Base-by-base conservation (phyloP, 306 rosid genomes). In the Medicago truncatula region DNA sequence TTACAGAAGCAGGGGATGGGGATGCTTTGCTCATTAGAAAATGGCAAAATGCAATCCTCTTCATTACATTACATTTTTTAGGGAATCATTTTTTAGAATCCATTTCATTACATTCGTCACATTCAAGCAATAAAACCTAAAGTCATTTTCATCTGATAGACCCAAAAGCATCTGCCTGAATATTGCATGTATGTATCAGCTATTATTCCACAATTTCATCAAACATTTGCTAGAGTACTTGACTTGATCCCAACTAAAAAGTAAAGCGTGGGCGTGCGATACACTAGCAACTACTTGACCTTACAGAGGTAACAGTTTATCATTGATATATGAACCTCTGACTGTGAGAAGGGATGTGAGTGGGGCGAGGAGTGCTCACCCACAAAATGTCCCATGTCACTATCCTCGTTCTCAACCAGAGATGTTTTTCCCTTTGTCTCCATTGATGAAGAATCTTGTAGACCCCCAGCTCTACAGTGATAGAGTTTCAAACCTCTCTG, bases 41-140 rank as follows among this genome's bases (percentile, higher is more conserved):
- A 52, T 52, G 57, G 21, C 57, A 52, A 52, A 50, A 52, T 52
- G 57, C 57, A 52, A n/a, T 52, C 57, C 21, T n/a, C 57, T 50
- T 50, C 21, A 7, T 16, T n/a, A 50, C 20, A 50, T 50, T 50
- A 31, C 28, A 25, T 25, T 25, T 50, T 15, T 14, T 14, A n/a
- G 56, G 20, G 18, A 6, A 49, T 14, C 54, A 14, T 15, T 15
- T 49, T 49, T 15, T 15, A 49, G 20, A 49, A 5, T n/a, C 20
- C n/a, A 15, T 49, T 52, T 52, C 9, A 52, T 7, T 52, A 8
- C 16, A 46, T 16, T 17, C 16, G 25, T 17, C 59, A 53, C 13
- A 53, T 53, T 17, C 59, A 17, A 17, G 6, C 25, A 53, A 17
- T 53, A 17, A 17, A 17, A 8, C 23, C 12, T 53, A 8, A 53